These are phyloP conservation scores for Sonneratia caseolaris DNA, from an alignment of 345 rosid species.

Conservation along the genomic window DNA sequence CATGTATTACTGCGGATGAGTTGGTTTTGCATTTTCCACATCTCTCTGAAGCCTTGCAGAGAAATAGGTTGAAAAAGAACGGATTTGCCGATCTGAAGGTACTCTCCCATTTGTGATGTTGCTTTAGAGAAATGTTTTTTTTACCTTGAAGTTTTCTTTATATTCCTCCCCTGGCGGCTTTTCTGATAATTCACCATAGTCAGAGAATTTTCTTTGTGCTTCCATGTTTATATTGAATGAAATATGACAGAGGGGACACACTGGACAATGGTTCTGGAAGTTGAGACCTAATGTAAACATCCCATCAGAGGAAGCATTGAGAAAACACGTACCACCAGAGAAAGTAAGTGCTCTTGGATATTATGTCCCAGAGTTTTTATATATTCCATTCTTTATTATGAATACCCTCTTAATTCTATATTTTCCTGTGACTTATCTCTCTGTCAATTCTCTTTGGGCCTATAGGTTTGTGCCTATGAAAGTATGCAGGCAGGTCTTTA, in stretches of 20 bases:
- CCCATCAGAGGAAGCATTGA: conserved; percentile 78
- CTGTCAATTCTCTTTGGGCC: conserved; percentile 7
- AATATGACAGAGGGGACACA: conserved; percentile 53
- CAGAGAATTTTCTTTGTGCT: conserved; percentile 10
- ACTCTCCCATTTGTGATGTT: conserved; percentile 8
- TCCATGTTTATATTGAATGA: conserved; percentile 7
- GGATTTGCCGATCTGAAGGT: conserved; percentile 53
- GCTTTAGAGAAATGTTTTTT: not conserved
- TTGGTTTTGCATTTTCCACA: conserved; percentile 51
- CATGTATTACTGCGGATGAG: conserved; percentile 65
- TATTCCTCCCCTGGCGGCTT: not conserved
- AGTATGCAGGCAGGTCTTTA: conserved; percentile 95
- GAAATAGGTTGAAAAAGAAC: conserved; percentile 66
- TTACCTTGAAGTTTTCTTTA: not conserved
- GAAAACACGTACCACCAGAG: conserved; percentile 75
- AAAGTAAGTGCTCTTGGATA: conserved; percentile 44
- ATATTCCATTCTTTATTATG: not conserved
- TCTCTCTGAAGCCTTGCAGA: conserved; percentile 52
- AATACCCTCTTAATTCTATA: not conserved
- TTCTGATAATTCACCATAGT: not conserved
- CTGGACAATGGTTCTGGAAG: conserved; percentile 59
- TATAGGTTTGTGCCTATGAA: conserved; percentile 86
- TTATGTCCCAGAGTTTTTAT: not conserved
- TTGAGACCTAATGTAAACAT: conserved; percentile 51
- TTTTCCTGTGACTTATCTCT: not conserved